Evolutionary conservation across 2,329 filamentous ascomycete species (phyloP).

Genomic region (Colletotrichum lini): DNA sequence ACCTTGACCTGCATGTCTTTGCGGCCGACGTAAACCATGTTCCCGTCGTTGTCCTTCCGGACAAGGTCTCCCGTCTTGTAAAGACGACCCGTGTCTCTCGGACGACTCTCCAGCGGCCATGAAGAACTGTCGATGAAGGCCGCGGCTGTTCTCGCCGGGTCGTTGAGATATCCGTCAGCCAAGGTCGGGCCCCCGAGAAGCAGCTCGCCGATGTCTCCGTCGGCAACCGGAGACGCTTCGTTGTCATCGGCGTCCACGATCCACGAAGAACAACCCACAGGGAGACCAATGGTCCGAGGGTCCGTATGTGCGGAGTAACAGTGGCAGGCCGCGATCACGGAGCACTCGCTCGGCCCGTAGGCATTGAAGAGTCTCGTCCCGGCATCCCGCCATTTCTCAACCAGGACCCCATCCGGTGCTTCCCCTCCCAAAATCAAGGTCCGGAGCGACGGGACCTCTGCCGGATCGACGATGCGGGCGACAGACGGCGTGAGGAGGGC

Average conservation of each 20-base stretch:
- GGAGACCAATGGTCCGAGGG: constrained; percentile 42
- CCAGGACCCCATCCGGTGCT: constrained; percentile 5
- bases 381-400: constrained; percentile 45
- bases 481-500: constrained; percentile 35
- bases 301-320: background rate
- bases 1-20: constrained; percentile 47
- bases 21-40: constrained; percentile 40
- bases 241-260: constrained; percentile 50
- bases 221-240: constrained; percentile 47
- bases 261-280: constrained; percentile 47
- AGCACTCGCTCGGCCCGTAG: constrained; percentile 52
- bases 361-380: constrained; percentile 45
- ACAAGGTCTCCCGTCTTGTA: constrained; percentile 63
- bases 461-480: constrained; percentile 21
- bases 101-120: constrained; percentile 50
- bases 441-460: background rate
- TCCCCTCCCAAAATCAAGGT: constrained; percentile 33
- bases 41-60: constrained; percentile 27
- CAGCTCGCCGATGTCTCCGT: constrained; percentile 54
- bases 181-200: constrained; percentile 60
- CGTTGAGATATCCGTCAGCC: constrained; percentile 64
- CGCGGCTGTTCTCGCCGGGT: constrained; percentile 59
- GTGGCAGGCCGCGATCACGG: constrained; percentile 62
- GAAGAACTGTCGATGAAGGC: constrained; percentile 59
- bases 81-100: constrained; percentile 46